Evolutionary conservation across 1,284 basidiomycete species (phyloP), one percentile per base, ranked within the genome.

Genomic region (Rhodotorula sp.): DNA sequence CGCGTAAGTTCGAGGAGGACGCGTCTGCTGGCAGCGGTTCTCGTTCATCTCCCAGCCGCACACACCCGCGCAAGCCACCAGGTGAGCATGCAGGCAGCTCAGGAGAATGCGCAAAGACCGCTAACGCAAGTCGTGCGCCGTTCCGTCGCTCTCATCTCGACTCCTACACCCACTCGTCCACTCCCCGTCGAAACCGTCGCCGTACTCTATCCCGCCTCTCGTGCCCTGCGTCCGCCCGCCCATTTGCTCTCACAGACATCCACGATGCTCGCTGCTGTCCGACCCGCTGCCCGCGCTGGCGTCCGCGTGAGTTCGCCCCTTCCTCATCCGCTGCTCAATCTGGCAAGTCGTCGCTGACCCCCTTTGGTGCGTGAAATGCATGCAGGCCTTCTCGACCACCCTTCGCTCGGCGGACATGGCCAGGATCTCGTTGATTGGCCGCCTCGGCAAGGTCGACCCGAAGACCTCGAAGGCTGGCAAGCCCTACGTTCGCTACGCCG

Each of bases 381-480:
- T 27, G 20, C 76, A 92, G 90, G 80, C 86, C 1, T 92, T 92
- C 79, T 87, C 89, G 13, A 87, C 87, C 5, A 85, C 85, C 27
- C 75, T 84, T 30, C 52, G 53, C 30, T 58, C 74, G 30, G 63
- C 67, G 8, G 76, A 77, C 79, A 76, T 92, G 59, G 85, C 90
- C 29, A 90, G 88, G 80, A 84, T 93, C 67, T 84, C 84, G 34
- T 86, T 93, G 70, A 82, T 93, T 76, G 91, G 91, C 52, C 85
- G 86, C 62, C 81, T 93, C 57, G 86, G 85, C 34, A 87, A 78
- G 76, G 87, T 89, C 59, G 89, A 91, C 55, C 89, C 90, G 78
- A 78, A 86, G 49, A 86, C 86, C 62, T 82, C 81, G 54, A 89
- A 85, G 81, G 86, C 82, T 67, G 87, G 90, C 72, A 88, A 87